Evolutionary conservation across 2,329 filamentous ascomycete genomes (phyloP), one percentile per base, ranked within the genome.

Genomic region (Sclerotinia glacialis): DNA sequence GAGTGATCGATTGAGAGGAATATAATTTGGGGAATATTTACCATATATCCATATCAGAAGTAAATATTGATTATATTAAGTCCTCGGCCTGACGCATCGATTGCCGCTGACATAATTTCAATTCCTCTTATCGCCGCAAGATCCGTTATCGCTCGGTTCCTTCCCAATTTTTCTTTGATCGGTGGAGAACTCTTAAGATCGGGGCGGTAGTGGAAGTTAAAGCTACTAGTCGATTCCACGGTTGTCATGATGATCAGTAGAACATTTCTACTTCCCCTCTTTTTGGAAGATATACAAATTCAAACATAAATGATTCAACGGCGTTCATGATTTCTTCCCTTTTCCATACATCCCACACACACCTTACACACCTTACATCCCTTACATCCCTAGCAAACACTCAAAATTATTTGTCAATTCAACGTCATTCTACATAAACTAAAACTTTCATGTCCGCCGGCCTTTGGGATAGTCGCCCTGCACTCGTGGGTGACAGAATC

Each of bases 401-500:
- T 21, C 42, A 12, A 12, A 23, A 23, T 21, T 60, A 37, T n/a
- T 60, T n/a, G 12, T 61, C 44, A 37, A 61, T 61, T 55, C 49
- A 42, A 54, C 62, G 42, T 68, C 69, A 54, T 63, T 66, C 50
- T 42, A 54, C 31, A 6, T n/a, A 63, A 42, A 54, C 47, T 40
- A 63, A 63, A 66, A 34, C n/a, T 55, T 62, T 55, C 1, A 75
- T 75, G 73, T 67, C 73, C 34, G 53, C 73, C 34, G 53, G 49
- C 46, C 64, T 60, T 58, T 75, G 74, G 74, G 68, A 70, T 53
- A 68, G 65, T 61, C 52, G 69, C 47, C 50, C 69, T 42, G 64
- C 65, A 61, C 59, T 69, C 7, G 44, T 26, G 47, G 62, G 71
- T 50, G 62, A 67, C 47, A 69, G 70, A 47, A 58, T 71, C 55